Evolutionary conservation across 768 basidiomycete species (phyloP), one percentile per base, ranked within the genome.

Genomic region (Boletus reticulatus): DNA sequence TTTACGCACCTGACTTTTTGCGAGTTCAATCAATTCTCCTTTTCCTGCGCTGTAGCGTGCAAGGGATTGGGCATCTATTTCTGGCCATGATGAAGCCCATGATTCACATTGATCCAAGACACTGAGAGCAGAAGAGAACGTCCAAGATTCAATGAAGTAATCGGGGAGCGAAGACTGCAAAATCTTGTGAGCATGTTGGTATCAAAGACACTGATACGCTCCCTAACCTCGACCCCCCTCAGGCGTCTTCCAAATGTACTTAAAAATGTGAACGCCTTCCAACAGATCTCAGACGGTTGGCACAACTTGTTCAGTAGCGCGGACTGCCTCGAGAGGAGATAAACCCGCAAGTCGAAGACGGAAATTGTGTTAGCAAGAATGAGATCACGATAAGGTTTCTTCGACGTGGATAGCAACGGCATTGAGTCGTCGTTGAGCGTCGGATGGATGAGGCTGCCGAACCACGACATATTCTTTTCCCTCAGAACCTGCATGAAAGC

Each of bases 91-190:
- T n/a, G 73, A 68, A 12, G 80, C 79, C 91, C 93, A 94, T 3
- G 72, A 70, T 58, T 91, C 87, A 62, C 88, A 91, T 61, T 87
- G 85, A 13, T 92, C 86, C 27, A 94, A 84, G 43, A 88, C 84
- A 59, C 87, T 92, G 43, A 95, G 76, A 19, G 92, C 86, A 0
- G 94, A 92, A 17, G 90, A 92, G 72, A 93, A 98, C 34, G 83
- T 88, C 97, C 97, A 99, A 0, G 91, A 88, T 67, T 97, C 92
- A 34, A 97, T 77, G 67, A 96, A 97, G 65, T 87, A 83, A 17
- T 76, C 74, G 0, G 88, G 80, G 22, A 89, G 74, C 5, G 75
- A 78, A 34, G 64, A 67, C 82, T 86, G 56, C 17, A 47, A 60
- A 53, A 58, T 43, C 32, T 56, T 45, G 49, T 71, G 47, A 73